Conservation (phyloP, 2,329 filamentous ascomycete genomes). For the Claviceps quebecensis region DNA sequence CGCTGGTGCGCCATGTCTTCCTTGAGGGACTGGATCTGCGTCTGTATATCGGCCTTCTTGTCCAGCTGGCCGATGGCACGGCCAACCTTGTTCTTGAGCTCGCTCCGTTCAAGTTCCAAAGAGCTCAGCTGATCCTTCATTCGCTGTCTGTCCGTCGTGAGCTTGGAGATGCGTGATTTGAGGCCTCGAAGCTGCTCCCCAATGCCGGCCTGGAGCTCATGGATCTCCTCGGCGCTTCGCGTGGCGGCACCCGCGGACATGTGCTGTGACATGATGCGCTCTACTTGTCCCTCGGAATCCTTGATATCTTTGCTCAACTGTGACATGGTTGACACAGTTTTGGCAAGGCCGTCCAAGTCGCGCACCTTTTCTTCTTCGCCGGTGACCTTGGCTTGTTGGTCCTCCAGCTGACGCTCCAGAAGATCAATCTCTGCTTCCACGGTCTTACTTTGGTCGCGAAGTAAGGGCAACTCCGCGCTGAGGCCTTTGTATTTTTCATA, state of each 20-base stretch:
- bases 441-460: constrained; percentile 49
- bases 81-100: constrained; percentile 59
- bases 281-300: constrained; percentile 58
- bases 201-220: constrained; percentile 55
- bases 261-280: constrained; percentile 63
- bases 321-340: constrained; percentile 62
- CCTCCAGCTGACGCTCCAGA: constrained; percentile 48
- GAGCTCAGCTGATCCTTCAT: constrained; percentile 51
- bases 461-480: constrained; percentile 53
- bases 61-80: constrained; percentile 62
- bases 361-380: constrained; percentile 51
- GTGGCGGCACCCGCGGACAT: constrained; percentile 44
- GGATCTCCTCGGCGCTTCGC: constrained; percentile 70
- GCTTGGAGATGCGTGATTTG: constrained; percentile 49
- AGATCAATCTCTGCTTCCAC: constrained; percentile 47
- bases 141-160: constrained; percentile 58
- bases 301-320: constrained; percentile 59
- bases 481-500: constrained; percentile 66
- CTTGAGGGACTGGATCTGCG: constrained; percentile 61
- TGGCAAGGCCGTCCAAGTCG: constrained; percentile 62
- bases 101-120: constrained; percentile 65
- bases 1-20: constrained; percentile 54
- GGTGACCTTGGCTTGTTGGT: constrained; percentile 51
- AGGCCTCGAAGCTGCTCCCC: constrained; percentile 52
- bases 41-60: constrained; percentile 58